A percentile compares a stretch with the other conserved stretches of the same genome.
Evolutionary conservation across 345 rosid species (phyloP).

Genomic region (Populus ilicifolia): DNA sequence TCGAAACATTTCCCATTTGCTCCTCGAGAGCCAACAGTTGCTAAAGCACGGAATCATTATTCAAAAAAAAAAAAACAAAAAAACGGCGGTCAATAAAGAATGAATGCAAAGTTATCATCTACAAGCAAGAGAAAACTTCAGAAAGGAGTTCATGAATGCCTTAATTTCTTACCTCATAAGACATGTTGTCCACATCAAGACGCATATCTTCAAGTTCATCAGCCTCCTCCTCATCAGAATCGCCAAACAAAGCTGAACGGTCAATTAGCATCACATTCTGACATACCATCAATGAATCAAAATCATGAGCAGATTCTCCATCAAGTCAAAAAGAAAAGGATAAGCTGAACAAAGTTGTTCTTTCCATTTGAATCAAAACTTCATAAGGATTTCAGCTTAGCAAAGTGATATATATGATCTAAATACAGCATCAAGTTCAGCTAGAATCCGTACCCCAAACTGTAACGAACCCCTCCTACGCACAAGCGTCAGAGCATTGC

Average conservation of each 20-base stretch:
- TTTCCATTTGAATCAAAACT: background rate
- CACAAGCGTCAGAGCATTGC: conserved; percentile 16
- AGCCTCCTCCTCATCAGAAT: background rate
- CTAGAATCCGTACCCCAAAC: conserved; percentile 19
- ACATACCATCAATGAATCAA: background rate
- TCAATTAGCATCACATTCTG: conserved; percentile 22
- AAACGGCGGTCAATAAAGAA: background rate
- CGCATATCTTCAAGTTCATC: conserved; percentile 16
- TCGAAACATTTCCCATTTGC: conserved; percentile 18
- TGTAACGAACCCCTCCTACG: conserved; percentile 11
- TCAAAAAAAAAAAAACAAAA: background rate
- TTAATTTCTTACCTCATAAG: conserved; percentile 33
- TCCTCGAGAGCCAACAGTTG: conserved; percentile 33
- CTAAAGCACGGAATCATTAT: conserved; percentile 5
- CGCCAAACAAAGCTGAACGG: conserved; percentile 2
- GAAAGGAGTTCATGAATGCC: background rate
- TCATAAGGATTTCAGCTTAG: background rate
- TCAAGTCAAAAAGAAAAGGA: background rate
- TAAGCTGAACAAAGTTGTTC: background rate
- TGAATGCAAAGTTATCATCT: background rate
- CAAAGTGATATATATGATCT: background rate
- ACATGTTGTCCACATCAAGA: conserved; percentile 28
- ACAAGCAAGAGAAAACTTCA: background rate
- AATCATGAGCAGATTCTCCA: background rate
- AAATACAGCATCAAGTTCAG: background rate